A percentile compares a stretch with the other conserved stretches of the same genome.
Conservation (phyloP, 2,329 filamentous ascomycete species). For the Alternaria sp. region DNA sequence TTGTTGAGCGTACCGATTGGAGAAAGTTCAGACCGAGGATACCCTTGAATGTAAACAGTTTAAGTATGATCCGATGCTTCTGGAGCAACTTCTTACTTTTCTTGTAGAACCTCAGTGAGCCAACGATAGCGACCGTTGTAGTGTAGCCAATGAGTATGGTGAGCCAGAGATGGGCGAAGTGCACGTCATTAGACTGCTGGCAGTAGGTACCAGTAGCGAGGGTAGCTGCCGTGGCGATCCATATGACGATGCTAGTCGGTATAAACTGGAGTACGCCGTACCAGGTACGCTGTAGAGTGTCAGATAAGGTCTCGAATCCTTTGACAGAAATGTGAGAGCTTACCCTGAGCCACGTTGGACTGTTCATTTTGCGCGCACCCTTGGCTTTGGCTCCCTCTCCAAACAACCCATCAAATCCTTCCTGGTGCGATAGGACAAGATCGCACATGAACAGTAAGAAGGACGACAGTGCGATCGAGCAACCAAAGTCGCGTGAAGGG, state of each 20-base stretch:
- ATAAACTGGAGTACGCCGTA: constrained; percentile 43
- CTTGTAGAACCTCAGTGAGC: constrained; percentile 34
- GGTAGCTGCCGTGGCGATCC: constrained; percentile 32
- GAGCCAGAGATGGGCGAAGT: constrained; percentile 44
- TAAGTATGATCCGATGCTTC: constrained; percentile 35
- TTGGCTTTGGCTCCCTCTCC: constrained; percentile 22
- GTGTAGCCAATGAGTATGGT: constrained; percentile 26
- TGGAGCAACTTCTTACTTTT: constrained; percentile 25
- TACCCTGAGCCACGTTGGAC: constrained; percentile 38
- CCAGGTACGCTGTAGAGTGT: constrained; percentile 30
- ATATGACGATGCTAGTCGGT: constrained; percentile 34
- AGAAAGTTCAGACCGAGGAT: constrained; percentile 39
- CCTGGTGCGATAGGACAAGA: constrained; percentile 30
- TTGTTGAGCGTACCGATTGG: constrained; percentile 30
- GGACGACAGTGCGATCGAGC: constrained; percentile 35
- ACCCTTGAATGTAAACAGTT: constrained; percentile 41
- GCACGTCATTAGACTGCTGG: constrained; percentile 33
- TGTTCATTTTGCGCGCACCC: constrained; percentile 15
- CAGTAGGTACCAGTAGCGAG: constrained; percentile 38
- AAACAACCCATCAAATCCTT: constrained; percentile 40
- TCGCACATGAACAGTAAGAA: constrained; percentile 44
- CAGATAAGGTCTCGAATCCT: background rate
- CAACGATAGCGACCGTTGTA: constrained; percentile 28
- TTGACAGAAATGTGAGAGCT: background rate
- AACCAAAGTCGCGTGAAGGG: constrained; percentile 34